phyloP scores from a whole-genome alignment of 148 eudicot genomes.

The Simmondsia chinensis region DNA sequence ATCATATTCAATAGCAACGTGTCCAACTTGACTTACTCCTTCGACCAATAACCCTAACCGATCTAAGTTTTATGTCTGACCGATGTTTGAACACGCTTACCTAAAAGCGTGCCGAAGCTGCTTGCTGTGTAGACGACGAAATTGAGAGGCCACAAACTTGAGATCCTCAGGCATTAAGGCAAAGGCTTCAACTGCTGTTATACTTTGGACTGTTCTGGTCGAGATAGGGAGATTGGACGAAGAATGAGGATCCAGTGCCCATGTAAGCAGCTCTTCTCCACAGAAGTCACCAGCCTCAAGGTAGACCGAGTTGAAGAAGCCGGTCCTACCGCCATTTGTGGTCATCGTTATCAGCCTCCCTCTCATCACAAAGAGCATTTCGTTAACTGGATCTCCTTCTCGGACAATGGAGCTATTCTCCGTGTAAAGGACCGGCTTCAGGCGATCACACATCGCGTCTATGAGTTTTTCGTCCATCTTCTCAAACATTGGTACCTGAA shows the following conservation, averaged over 20 bases:
- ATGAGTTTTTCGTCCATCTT: conserved; percentile 55
- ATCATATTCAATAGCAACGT: too few species aligned
- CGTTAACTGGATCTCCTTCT: conserved; percentile 72
- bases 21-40: too few species aligned
- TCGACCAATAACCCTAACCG: too few species aligned
- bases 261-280: conserved; percentile 75
- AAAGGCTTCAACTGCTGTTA: conserved; percentile 65
- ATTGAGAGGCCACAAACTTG: conserved; percentile 60
- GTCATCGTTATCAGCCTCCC: conserved; percentile 46
- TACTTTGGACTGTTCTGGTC: conserved; percentile 48
- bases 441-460: conserved; percentile 60
- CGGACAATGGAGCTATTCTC: conserved; percentile 46
- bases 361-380: conserved; percentile 66
- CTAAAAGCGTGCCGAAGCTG: conserved; percentile 57
- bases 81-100: conserved; percentile 22
- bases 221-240: conserved; percentile 55
- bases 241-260: conserved; percentile 63
- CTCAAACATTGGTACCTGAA: conserved; percentile 70
- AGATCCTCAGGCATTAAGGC: conserved; percentile 53
- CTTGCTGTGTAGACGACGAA: conserved; percentile 61
- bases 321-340: conserved; percentile 75
- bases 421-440: conserved; percentile 57
- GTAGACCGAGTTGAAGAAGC: conserved; percentile 44
- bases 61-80: too few species aligned
- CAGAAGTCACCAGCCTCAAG: conserved; percentile 61